Evolutionary conservation across 148 eudicot species (phyloP).

Genomic region (Spergularia bocconei): DNA sequence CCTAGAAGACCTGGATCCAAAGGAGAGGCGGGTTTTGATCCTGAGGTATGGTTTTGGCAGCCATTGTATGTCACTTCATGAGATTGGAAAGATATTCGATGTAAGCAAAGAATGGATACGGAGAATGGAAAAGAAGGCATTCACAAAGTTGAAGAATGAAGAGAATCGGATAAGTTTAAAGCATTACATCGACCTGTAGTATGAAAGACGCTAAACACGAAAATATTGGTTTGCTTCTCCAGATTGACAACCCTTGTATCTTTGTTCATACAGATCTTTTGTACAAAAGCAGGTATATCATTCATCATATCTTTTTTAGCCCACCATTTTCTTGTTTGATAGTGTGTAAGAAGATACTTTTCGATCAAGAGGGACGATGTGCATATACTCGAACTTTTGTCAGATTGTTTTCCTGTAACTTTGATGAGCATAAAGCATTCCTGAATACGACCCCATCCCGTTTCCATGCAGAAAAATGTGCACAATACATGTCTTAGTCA

Average conservation of each 20-base stretch:
- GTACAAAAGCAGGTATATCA: slow-evolving; percentile 8
- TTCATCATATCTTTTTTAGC: not conserved
- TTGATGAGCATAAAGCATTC: not conserved
- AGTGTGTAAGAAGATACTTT: not conserved
- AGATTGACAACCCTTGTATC: not conserved
- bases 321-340: not conserved
- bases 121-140: slow-evolving; percentile 55
- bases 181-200: slow-evolving; percentile 47
- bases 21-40: slow-evolving; percentile 56
- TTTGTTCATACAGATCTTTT: slow-evolving; percentile 13
- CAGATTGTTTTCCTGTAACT: not conserved
- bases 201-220: not conserved
- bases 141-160: slow-evolving; percentile 53
- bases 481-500: too few species aligned
- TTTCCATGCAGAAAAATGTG: not conserved
- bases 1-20: slow-evolving; percentile 45
- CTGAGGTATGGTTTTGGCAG: slow-evolving; percentile 66
- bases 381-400: not conserved
- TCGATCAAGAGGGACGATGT: not conserved
- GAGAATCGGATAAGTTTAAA: slow-evolving; percentile 39
- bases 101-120: slow-evolving; percentile 95
- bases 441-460: not conserved
- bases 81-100: slow-evolving; percentile 57
- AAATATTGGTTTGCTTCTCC: not conserved
- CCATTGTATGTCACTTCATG: slow-evolving; percentile 66